A percentile compares a stretch with the other conserved stretches of the same genome.
phyloP scores from a whole-genome alignment of 805 yeast genomes.

The Blastobotrys robertii region DNA sequence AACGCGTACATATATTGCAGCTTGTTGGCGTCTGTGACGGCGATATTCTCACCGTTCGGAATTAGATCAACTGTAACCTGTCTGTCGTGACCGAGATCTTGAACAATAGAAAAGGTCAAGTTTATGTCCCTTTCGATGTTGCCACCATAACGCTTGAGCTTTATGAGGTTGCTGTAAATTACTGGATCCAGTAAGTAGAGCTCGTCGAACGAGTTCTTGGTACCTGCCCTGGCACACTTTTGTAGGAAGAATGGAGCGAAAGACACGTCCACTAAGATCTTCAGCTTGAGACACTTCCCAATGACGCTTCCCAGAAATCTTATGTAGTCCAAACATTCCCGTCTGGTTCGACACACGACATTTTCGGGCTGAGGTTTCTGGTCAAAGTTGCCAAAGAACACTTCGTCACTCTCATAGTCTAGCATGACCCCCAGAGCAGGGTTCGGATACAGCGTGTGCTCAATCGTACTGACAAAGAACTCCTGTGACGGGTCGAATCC shows the following conservation, averaged over 20 bases:
- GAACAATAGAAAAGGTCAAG: slow-evolving; percentile 56
- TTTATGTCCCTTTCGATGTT: slow-evolving; percentile 48
- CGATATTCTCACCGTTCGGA: slow-evolving; percentile 44
- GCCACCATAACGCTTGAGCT: slow-evolving; percentile 45
- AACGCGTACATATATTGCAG: slow-evolving; percentile 67
- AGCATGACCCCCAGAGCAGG: slow-evolving; percentile 37
- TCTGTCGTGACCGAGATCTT: slow-evolving; percentile 29
- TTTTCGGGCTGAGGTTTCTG: slow-evolving; percentile 7
- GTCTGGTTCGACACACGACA: slow-evolving; percentile 18
- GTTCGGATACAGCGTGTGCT: slow-evolving; percentile 67
- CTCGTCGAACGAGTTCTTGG: slow-evolving; percentile 62
- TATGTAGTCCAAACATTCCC: slow-evolving; percentile 25
- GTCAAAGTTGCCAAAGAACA: slow-evolving; percentile 4
- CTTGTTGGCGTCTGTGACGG: slow-evolving; percentile 53
- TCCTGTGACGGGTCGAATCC: slow-evolving; percentile 43
- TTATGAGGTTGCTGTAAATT: slow-evolving; percentile 53
- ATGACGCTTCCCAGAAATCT: slow-evolving; percentile 71
- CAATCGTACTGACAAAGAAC: slow-evolving; percentile 36
- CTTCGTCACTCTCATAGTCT: slow-evolving; percentile 23
- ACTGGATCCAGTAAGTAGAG: slow-evolving; percentile 59
- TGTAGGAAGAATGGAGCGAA: slow-evolving; percentile 81
- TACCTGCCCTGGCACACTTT: slow-evolving; percentile 44
- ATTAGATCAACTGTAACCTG: slow-evolving; percentile 42
- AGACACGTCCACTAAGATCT: slow-evolving; percentile 66
- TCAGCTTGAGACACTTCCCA: slow-evolving; percentile 84